Percentiles rank a stretch among this genome's conserved stretches.
Evolutionary conservation across 192 early-diverging fungal genomes (phyloP).

Genomic region (Backusella australiensis): DNA sequence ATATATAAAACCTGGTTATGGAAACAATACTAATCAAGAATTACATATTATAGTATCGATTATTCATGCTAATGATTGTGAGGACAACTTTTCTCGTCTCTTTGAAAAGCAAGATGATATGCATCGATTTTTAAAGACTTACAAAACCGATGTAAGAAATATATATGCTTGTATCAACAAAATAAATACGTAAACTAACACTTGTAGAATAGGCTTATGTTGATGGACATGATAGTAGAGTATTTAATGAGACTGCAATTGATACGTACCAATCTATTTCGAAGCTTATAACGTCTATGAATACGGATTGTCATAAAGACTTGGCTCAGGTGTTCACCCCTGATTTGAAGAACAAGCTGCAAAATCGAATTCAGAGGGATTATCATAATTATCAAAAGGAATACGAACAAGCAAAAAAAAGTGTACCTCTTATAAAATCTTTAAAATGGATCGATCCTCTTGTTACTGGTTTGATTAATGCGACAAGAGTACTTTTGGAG

Average conservation of each 20-base stretch:
- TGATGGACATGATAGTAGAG: not conserved
- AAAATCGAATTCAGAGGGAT: not conserved
- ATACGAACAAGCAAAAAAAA: not conserved
- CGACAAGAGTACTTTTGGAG: not conserved
- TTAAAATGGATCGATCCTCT: not conserved
- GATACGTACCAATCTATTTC: not conserved
- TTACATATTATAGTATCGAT: not conserved
- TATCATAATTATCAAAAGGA: not conserved
- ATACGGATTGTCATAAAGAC: not conserved
- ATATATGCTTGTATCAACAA: not conserved
- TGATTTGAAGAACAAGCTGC: not conserved
- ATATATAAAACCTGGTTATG: not conserved
- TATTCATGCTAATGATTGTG: not conserved
- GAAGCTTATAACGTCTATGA: not conserved
- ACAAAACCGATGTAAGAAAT: not conserved
- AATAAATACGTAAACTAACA: not conserved
- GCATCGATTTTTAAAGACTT: not conserved
- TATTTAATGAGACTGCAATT: not conserved
- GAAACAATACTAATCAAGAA: not conserved
- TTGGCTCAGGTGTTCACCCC: not conserved
- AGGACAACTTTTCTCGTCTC: not conserved
- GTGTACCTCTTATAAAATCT: not conserved
- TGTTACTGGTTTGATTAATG: not conserved
- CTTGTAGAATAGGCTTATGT: not conserved
- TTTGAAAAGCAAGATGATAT: conserved; percentile 5